Percentiles rank a stretch among this genome's conserved stretches.
These are phyloP conservation scores for Hymenoscyphus infarciens DNA, from an alignment of 2,329 filamentous ascomycete genomes.

Conservation along the genomic window DNA sequence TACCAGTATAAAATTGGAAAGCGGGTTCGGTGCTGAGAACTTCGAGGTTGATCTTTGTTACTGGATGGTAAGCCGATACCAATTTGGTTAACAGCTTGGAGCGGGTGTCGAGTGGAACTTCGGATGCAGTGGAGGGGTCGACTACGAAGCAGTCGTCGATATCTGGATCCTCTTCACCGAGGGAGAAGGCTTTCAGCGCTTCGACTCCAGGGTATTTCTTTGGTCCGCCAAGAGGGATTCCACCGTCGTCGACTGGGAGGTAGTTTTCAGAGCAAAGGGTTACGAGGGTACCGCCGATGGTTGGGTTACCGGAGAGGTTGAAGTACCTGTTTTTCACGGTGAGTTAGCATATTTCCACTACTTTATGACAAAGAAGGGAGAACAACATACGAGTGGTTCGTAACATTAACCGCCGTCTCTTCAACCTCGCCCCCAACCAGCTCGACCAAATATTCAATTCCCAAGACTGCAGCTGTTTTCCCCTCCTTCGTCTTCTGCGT, in stretches of 20 bases:
- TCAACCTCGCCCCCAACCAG: constrained; percentile 64
- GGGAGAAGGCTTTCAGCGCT: constrained; percentile 64
- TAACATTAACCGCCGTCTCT: constrained; percentile 91
- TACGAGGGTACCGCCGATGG: constrained; percentile 60
- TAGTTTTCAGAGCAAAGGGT: constrained; percentile 59
- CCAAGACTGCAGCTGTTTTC: constrained; percentile 66
- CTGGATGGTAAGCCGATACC: constrained; percentile 69
- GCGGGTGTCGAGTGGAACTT: constrained; percentile 49
- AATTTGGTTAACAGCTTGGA: constrained; percentile 60
- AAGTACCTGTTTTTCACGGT: constrained; percentile 51
- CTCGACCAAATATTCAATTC: constrained; percentile 86
- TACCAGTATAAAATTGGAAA: constrained; percentile 95
- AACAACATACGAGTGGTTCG: constrained; percentile 77
- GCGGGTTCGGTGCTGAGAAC: constrained; percentile 89
- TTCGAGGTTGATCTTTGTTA: constrained; percentile 75
- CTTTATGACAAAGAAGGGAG: background rate
- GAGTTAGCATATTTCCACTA: background rate
- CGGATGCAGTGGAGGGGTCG: constrained; percentile 37
- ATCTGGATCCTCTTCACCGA: constrained; percentile 63
- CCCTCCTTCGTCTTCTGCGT: constrained; percentile 58
- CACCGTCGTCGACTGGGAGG: constrained; percentile 67
- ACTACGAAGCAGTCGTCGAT: constrained; percentile 91
- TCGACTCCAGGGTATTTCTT: constrained; percentile 60
- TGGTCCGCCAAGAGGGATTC: constrained; percentile 69
- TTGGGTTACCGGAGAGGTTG: constrained; percentile 54